phyloP scores from a whole-genome alignment of 2,329 filamentous ascomycete genomes.

The Ophiocordyceps australis region DNA sequence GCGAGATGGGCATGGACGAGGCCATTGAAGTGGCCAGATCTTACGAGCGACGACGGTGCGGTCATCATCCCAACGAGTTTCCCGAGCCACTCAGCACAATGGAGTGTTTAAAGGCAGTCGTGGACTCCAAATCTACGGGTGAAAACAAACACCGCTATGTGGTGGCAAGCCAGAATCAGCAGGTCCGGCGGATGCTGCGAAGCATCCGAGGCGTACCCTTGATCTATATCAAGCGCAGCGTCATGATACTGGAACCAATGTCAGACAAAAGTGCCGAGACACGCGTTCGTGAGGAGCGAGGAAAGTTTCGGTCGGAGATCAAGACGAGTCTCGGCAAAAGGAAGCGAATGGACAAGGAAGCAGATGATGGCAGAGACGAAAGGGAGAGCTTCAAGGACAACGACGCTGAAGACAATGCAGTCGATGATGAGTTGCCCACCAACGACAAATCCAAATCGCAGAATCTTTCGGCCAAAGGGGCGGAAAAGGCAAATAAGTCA shows the following conservation, averaged over 20 bases:
- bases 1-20: conserved; percentile 29
- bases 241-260: conserved; percentile 60
- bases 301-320: conserved; percentile 56
- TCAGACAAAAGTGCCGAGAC: conserved; percentile 44
- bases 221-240: conserved; percentile 61
- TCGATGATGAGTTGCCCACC: background rate
- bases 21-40: conserved; percentile 60
- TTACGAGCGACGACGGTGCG: conserved; percentile 59
- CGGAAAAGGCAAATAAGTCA: conserved; percentile 33
- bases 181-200: conserved; percentile 44
- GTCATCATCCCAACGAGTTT: conserved; percentile 55
- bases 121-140: conserved; percentile 56
- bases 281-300: conserved; percentile 49
- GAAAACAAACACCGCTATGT: conserved; percentile 67
- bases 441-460: conserved; percentile 16
- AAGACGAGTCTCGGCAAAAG: conserved; percentile 31
- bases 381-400: conserved; percentile 19
- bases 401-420: conserved; percentile 10
- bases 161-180: conserved; percentile 53
- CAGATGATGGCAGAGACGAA: conserved; percentile 15
- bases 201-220: conserved; percentile 55
- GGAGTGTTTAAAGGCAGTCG: conserved; percentile 56
- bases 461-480: conserved; percentile 16
- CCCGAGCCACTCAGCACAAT: conserved; percentile 49
- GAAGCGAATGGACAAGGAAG: conserved; percentile 34